phyloP scores from a whole-genome alignment of 768 basidiomycete species.

The Tubosaeta sp. region DNA sequence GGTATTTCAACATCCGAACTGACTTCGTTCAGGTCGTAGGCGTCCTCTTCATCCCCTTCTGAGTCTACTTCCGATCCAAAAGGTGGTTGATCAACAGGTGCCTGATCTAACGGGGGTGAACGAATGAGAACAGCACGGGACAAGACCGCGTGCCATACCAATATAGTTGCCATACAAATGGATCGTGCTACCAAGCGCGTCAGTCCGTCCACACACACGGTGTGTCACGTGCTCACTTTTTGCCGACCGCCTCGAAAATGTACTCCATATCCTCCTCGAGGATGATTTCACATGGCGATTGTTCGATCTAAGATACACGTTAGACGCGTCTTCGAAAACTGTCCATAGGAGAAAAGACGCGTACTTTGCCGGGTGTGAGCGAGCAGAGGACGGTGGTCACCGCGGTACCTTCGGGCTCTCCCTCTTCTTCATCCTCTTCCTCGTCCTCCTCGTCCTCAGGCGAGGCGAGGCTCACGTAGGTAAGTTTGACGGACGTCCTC shows the following conservation, averaged over 20 bases:
- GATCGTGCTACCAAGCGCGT: constrained; percentile 47
- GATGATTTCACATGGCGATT: constrained; percentile 64
- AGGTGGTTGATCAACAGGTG: constrained; percentile 44
- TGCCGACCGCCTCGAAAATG: constrained; percentile 67
- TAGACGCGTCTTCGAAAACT: constrained; percentile 3
- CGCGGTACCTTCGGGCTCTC: constrained; percentile 35
- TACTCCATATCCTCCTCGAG: constrained; percentile 65
- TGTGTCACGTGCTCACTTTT: constrained; percentile 55
- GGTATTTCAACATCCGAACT: constrained; percentile 84
- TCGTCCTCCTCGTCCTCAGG: constrained; percentile 41
- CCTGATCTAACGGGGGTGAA: constrained; percentile 45
- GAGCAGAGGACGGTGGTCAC: constrained; percentile 67
- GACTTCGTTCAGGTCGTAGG: constrained; percentile 65
- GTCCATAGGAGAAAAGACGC: constrained; percentile 8
- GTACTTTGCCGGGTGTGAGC: constrained; percentile 77
- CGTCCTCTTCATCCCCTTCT: constrained; percentile 50
- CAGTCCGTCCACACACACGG: neutral
- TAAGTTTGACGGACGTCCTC: constrained; percentile 65
- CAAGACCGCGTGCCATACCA: constrained; percentile 36
- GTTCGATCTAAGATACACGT: constrained; percentile 58
- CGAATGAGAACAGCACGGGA: neutral
- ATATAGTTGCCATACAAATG: constrained; percentile 86
- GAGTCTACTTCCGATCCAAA: constrained; percentile 49
- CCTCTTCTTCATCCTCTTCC: constrained; percentile 41
- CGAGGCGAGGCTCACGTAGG: constrained; percentile 40